These are phyloP conservation scores for Populus deltoides DNA, from an alignment of 345 rosid genomes.

Conservation along the genomic window DNA sequence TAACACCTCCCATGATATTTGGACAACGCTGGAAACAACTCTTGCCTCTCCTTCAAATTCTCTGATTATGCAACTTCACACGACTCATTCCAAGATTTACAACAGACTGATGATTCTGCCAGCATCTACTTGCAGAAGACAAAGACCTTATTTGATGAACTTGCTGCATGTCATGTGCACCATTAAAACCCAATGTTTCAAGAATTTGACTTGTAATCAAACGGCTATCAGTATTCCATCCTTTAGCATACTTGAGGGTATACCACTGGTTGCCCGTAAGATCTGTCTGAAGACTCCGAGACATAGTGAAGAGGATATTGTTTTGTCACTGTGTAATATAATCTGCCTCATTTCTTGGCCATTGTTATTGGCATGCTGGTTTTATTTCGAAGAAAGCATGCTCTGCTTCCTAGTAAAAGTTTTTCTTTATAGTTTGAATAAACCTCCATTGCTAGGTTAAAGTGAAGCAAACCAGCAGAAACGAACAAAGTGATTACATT, in stretches of 20 bases:
- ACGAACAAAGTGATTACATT: background rate
- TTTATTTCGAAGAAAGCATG: conserved; percentile 9
- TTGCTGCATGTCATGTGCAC: no score
- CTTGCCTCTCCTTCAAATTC: no score
- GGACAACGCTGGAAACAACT: no score
- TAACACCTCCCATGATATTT: no score
- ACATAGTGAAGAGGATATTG: background rate
- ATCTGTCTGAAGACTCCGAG: background rate
- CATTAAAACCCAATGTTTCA: background rate
- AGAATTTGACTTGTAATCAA: background rate
- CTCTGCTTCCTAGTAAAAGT: background rate
- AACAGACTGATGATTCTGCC: no score
- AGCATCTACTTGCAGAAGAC: no score
- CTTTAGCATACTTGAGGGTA: background rate
- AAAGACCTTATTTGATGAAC: no score
- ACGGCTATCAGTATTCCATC: background rate
- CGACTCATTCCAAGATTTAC: no score
- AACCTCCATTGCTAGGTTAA: background rate
- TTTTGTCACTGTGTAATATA: no score
- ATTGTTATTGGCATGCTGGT: conserved; percentile 8
- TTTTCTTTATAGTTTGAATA: no score
- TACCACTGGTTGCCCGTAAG: conserved; percentile 22
- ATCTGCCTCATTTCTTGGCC: background rate
- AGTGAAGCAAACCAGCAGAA: no score
- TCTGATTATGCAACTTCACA: no score